A percentile compares a stretch with the other conserved stretches of the same genome.
Evolutionary conservation across 2,329 filamentous ascomycete species (phyloP).

Genomic region (Penicillium oxalicum): DNA sequence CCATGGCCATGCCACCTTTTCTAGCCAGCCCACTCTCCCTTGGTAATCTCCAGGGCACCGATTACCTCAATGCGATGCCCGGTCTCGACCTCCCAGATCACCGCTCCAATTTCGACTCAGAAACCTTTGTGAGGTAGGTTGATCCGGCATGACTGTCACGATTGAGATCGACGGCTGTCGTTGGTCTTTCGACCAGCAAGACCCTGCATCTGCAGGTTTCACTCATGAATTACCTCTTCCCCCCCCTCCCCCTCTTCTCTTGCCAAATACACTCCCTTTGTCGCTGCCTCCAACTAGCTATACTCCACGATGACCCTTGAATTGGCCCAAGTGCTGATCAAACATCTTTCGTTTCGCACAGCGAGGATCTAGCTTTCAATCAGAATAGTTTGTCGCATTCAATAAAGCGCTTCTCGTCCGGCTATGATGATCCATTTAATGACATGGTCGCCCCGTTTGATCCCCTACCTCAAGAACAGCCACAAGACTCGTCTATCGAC

Average conservation of each 20-base stretch:
- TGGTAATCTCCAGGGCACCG: slow-evolving; percentile 45
- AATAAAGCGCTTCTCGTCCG: slow-evolving; percentile 46
- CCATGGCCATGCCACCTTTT: slow-evolving; percentile 56
- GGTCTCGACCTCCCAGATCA: slow-evolving; percentile 53
- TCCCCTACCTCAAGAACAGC: slow-evolving; percentile 40
- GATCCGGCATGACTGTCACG: background rate
- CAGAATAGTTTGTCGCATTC: slow-evolving; percentile 35
- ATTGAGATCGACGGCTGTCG: background rate
- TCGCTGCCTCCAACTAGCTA: background rate
- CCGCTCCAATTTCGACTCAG: slow-evolving; percentile 55
- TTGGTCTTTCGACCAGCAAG: too few species aligned
- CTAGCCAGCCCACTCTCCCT: slow-evolving; percentile 53
- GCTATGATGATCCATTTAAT: slow-evolving; percentile 48
- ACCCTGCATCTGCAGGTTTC: too few species aligned
- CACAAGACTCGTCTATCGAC: slow-evolving; percentile 55
- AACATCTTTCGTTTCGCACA: slow-evolving; percentile 20
- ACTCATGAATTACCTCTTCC: too few species aligned
- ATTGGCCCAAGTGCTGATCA: too few species aligned
- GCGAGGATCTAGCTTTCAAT: slow-evolving; percentile 49
- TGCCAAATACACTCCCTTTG: background rate
- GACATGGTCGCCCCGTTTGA: slow-evolving; percentile 46
- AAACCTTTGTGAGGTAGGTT: slow-evolving; percentile 55
- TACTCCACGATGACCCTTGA: too few species aligned
- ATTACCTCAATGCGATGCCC: slow-evolving; percentile 46
- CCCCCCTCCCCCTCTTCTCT: background rate